Evolutionary conservation across 257 asterid genomes (phyloP), one percentile per base, ranked within the genome.

Genomic region (Anisodus acutangulus): DNA sequence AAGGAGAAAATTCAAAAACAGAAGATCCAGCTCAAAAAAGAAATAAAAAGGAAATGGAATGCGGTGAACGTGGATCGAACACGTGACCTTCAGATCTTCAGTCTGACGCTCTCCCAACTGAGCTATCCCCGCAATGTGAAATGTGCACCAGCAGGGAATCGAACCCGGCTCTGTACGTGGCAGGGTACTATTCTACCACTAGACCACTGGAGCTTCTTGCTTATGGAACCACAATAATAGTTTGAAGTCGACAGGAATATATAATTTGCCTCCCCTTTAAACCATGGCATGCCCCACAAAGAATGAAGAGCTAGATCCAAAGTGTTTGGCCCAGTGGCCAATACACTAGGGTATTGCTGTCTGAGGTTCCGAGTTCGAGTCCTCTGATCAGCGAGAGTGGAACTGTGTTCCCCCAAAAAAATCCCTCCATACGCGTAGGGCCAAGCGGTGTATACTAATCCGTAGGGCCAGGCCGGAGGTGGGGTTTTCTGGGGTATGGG

Each of bases 61-160:
- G 97, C 97, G 95, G 97, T 92, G 98, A 92, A 83, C 97, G 97
- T 93, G 98, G 97, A 93, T 93, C 98, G 94, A 93, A 92, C 97
- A 93, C 98, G 97, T 85, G 97, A 91, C 97, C 97, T 92, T 94
- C 94, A 88, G 89, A 91, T 88, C 92, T 92, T 87, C 94, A 93
- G 97, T 91, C 95, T 92, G 97, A 90, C 97, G 97, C 95, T 93
- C 97, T 92, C 96, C 97, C 97, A 93, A 94, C 93, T 93, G 97
- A 92, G 94, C 95, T 94, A 93, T 94, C 95, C 95, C 96, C 94
- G 94, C 97, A 26, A 3, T 94, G 5, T 5, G 16, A 3, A 17
- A 1, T 0, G 0, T 93, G 97, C 96, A 93, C 90, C 94, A 93
- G 94, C 91, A 88, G 91, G 93, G 94, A 91, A 87, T 91, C 91